Conservation (phyloP, 768 basidiomycete genomes). For the Lactarius pseudohatsudake region DNA sequence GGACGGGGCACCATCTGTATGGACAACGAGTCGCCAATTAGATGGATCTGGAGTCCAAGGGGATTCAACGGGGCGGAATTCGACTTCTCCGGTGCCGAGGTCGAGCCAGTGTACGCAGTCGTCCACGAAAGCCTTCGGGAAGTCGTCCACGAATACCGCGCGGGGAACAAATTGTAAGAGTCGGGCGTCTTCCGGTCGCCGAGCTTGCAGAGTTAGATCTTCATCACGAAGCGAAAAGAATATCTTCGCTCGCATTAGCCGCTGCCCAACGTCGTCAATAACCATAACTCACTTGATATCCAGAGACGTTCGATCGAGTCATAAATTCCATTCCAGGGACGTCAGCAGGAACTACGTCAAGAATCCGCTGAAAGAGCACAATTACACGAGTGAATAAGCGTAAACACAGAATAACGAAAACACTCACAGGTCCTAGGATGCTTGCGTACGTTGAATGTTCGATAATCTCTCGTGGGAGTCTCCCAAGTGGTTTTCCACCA, state of each 20-base stretch:
- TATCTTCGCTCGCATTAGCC: not conserved
- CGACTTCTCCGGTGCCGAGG: slow-evolving; percentile 30
- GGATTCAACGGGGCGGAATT: slow-evolving; percentile 29
- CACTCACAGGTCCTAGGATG: slow-evolving; percentile 3
- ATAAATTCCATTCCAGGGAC: too few relatives aligned
- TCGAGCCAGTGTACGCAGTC: slow-evolving; percentile 38
- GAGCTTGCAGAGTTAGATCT: slow-evolving; percentile 2
- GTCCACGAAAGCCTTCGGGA: slow-evolving; percentile 33
- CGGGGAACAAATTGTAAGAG: slow-evolving; percentile 38
- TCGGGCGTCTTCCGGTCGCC: too few relatives aligned
- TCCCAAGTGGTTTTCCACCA: slow-evolving; percentile 9
- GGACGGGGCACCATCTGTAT: not conserved
- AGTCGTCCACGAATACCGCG: slow-evolving; percentile 32
- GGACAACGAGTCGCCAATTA: not conserved
- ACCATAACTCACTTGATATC: not conserved
- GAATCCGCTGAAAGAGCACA: not conserved
- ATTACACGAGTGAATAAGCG: not conserved
- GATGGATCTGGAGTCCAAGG: slow-evolving; percentile 31
- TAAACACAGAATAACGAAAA: not conserved
- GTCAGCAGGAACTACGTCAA: not conserved
- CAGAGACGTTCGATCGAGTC: not conserved
- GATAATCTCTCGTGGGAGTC: slow-evolving; percentile 6
- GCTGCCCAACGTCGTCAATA: not conserved
- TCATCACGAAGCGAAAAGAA: not conserved
- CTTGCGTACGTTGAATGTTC: slow-evolving; percentile 11